Base-by-base conservation (phyloP, 352 stramenopile species). In the Globisporangium cylindrosporum region DNA sequence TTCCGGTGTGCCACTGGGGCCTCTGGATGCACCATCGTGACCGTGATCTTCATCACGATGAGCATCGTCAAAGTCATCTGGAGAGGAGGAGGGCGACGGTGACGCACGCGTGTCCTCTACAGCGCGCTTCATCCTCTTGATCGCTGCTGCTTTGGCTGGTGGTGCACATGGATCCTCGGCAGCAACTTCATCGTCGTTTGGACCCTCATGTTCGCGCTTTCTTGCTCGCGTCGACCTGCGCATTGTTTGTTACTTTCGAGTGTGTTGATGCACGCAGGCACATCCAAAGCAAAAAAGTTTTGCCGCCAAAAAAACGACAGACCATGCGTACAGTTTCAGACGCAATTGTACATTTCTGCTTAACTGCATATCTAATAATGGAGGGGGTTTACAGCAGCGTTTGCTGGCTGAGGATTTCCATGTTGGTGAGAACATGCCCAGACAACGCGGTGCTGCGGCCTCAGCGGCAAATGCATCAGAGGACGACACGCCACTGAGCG, bases 181-280 rank as follows among this genome's bases (percentile, higher is more conserved):
- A 5, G 24, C 8, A 3, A 15, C 59, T 18, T 34, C 32, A 29
- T 29, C 62, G 6, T 51, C 25, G 27, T 20, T 32, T 32, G 29
- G 56, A n/a, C 1, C 41, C 15, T 68, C 66, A 61, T 63, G 57
- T n/a, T 76, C 68, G 32, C 68, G 66, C 27, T 36, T 60, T 1
- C 64, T 74, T 4, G 48, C 32, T 8, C 74, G 64, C 56, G 69
- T 75, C 43, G 76, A 80, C 48, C 74, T 67, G 27, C 71, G 66
- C 73, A 77, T 79, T n/a, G 29, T 22, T 56, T 36, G 4, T 20
- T 43, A 5, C 29, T 27, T 14, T 51, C 38, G 14, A 51, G 57
- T 53, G 4, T 25, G 2, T 7, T 25, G 20, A 7, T 25, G 46
- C 46, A 53, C 29, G 29, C 29, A 32, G 4, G 0, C 29, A 25